These are phyloP conservation scores for Fonsecaea multimorphosa DNA, from an alignment of 2,329 filamentous ascomycete genomes.

Conservation along the genomic window DNA sequence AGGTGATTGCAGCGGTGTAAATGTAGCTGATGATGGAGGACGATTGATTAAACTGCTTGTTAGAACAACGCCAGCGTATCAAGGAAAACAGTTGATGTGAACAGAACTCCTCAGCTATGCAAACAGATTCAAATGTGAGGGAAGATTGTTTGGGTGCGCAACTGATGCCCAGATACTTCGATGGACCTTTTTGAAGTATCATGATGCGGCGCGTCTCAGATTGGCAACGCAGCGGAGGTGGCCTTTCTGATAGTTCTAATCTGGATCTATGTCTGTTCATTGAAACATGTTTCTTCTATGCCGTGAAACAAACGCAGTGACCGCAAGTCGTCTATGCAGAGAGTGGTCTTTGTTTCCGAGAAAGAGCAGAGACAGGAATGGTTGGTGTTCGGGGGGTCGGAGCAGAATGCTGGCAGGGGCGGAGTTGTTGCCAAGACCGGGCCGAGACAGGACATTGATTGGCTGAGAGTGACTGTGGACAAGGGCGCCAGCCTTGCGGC, in stretches of 20 bases:
- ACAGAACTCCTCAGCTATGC: conserved; percentile 2
- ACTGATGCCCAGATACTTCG: not conserved
- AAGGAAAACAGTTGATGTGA: not conserved
- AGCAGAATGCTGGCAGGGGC: conserved; percentile 4
- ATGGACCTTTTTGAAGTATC: conserved; percentile 13
- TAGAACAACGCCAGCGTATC: not conserved
- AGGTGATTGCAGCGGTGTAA: not conserved
- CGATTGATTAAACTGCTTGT: not conserved
- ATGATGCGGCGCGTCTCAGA: not conserved
- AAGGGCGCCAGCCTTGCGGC: conserved; percentile 20
- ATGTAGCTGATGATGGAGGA: not conserved
- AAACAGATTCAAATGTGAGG: conserved; percentile 1
- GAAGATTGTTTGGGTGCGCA: not conserved
- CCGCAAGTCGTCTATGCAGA: not conserved
- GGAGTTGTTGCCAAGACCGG: conserved; percentile 25
- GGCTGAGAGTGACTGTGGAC: conserved; percentile 18
- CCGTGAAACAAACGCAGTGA: conserved; percentile 21
- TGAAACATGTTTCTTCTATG: conserved; percentile 30
- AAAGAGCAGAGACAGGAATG: conserved; percentile 13
- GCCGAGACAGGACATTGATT: conserved; percentile 19
- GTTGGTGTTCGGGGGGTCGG: conserved; percentile 23
- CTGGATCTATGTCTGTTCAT: conserved; percentile 9
- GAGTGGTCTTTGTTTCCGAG: conserved; percentile 16
- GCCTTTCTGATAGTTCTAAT: conserved; percentile 10
- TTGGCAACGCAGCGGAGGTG: not conserved